Evolutionary conservation across 345 rosid species (phyloP).

Genomic region (Xanthoceras sorbifolium): DNA sequence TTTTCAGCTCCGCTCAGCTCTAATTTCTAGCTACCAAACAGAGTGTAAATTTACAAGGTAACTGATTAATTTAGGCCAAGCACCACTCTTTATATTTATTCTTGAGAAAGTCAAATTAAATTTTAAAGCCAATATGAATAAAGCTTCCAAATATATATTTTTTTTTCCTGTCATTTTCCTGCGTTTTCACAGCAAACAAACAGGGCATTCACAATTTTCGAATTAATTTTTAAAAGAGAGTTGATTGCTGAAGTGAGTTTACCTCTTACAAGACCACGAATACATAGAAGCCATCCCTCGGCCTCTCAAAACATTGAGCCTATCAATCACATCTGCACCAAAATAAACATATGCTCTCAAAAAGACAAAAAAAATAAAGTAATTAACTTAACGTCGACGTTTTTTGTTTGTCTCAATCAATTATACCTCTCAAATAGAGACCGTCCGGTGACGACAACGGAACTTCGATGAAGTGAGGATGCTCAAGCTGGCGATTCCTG

Average conservation of each 20-base stretch:
- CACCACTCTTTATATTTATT: too few species aligned
- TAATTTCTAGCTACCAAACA: too few species aligned
- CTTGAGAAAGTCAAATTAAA: too few species aligned
- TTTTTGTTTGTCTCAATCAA: not conserved
- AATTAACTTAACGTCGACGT: not conserved
- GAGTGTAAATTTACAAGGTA: not conserved
- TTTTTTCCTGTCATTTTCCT: conserved; percentile 5
- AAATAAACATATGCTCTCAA: conserved; percentile 1
- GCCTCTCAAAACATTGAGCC: conserved; percentile 90
- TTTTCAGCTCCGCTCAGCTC: not conserved
- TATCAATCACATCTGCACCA: conserved; percentile 73
- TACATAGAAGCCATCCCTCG: conserved; percentile 92
- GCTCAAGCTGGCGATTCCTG: conserved; percentile 95
- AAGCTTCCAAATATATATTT: too few species aligned
- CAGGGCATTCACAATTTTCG: not conserved
- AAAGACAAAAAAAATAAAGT: not conserved
- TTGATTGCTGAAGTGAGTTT: not conserved
- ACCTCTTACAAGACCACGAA: conserved; percentile 96
- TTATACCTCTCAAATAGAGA: conserved; percentile 80
- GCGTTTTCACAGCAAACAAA: conserved; percentile 20
- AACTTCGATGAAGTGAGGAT: conserved; percentile 97
- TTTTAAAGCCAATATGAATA: too few species aligned
- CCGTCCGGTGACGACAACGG: conserved; percentile 71
- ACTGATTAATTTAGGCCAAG: not conserved
- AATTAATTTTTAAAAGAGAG: not conserved